Conservation (phyloP, 331 rosid genomes). For the Malus hybrid region DNA sequence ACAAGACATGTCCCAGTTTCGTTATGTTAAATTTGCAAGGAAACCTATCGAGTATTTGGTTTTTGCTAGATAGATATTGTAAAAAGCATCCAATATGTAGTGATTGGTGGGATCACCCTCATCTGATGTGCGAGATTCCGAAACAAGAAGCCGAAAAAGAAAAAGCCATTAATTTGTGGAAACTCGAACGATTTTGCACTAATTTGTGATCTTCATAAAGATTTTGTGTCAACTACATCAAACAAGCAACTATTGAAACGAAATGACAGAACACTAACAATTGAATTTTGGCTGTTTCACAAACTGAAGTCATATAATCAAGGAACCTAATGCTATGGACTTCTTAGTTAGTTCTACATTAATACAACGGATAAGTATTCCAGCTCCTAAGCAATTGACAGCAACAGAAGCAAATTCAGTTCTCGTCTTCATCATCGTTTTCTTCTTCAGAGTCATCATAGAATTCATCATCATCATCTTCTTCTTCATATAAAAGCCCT, state of each 20-base stretch:
- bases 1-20: background rate
- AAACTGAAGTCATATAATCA: background rate
- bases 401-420: background rate
- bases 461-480: constrained; percentile 36
- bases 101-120: background rate
- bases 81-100: background rate
- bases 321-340: background rate
- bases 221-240: background rate
- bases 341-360: background rate
- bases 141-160: background rate
- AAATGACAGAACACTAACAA: background rate
- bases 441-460: constrained; percentile 42
- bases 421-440: constrained; percentile 20
- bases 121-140: background rate
- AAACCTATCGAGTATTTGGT: background rate
- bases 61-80: background rate
- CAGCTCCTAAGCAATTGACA: background rate
- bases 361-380: background rate
- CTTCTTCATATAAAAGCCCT: constrained; percentile 41
- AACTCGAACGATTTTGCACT: background rate
- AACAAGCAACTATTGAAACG: background rate
- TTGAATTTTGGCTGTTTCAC: background rate
- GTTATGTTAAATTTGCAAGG: background rate
- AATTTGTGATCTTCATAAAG: background rate
- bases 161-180: background rate